Conservation (phyloP, 805 yeast species). For the Saturnispora diversa region DNA sequence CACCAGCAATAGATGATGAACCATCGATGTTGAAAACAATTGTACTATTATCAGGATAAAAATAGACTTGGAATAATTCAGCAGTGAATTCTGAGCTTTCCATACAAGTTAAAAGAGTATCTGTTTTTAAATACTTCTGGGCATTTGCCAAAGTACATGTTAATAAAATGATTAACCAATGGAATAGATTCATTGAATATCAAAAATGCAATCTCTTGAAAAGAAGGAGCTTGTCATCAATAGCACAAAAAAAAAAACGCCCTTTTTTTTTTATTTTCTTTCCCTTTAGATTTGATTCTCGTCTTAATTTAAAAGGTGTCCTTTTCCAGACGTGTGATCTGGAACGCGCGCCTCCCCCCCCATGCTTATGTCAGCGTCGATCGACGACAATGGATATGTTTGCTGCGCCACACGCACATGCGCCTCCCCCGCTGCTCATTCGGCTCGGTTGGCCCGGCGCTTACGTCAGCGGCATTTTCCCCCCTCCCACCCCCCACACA, state of each 20-base stretch:
- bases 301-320: too few relatives aligned
- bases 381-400: too few relatives aligned
- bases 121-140: conserved; percentile 27
- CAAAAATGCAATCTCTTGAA: too few relatives aligned
- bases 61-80: conserved; percentile 67
- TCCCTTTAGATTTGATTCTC: too few relatives aligned
- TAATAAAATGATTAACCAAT: background rate
- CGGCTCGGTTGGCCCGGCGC: background rate
- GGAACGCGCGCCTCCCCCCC: too few relatives aligned
- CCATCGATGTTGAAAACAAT: conserved; percentile 67
- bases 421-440: too few relatives aligned
- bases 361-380: too few relatives aligned
- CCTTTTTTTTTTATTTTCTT: background rate
- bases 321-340: too few relatives aligned
- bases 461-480: background rate
- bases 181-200: background rate
- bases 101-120: conserved; percentile 88
- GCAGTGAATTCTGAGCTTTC: conserved; percentile 81
- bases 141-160: conserved; percentile 20
- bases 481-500: too few relatives aligned
- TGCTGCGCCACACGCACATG: too few relatives aligned
- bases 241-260: background rate
- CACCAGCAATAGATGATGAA: conserved; percentile 65
- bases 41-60: conserved; percentile 56
- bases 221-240: too few relatives aligned